Evolutionary conservation across 768 basidiomycete species (phyloP), one percentile per base, ranked within the genome.

Genomic region (Termitomyces eurrhizus): DNA sequence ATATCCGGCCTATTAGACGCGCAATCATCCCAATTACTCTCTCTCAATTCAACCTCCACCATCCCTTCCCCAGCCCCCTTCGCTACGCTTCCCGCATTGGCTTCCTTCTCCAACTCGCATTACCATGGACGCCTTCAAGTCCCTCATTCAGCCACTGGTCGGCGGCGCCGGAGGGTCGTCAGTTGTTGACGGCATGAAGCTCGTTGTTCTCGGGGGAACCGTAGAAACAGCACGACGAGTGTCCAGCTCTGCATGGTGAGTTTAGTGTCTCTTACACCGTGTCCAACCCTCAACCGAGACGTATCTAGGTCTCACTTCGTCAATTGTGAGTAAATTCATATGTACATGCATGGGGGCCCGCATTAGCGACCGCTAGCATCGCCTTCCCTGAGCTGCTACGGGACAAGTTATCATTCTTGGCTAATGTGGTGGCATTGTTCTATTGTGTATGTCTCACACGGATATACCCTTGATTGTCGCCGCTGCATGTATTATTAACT

Each of bases 131-230:
- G 86, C 82, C 62, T 78, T 92, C 77, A 89, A 86, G 77, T 91
- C 88, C 56, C 84, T 92, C 71, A 83, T 91, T 58, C 87, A 89
- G 69, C 90, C 90, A 62, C 85, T 92, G 71, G 86, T 90, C 67
- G 87, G 86, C 74, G 85, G 85, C 73, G 83, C 80, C 69, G 87
- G 83, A 54, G 83, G 86, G 65, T 89, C 87, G 32, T 90, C 89
- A 52, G 84, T 92, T 78, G 83, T 93, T 73, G 91, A 93, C 69
- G 92, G 90, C 65, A 87, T 92, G 80, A 93, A 93, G 76, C 89
- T 93, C 70, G 92, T 93, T 74, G 89, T 93, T 49, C 80, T 93
- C 54, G 91, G 91, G 60, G 91, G 91, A 59, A 92, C 92, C 1
- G 92, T 93, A 60, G 91, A 93, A 75, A 93, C 91, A 0, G 91